A percentile compares a stretch with the other conserved stretches of the same genome.
phyloP scores from a whole-genome alignment of 2,329 filamentous ascomycete species.

The Ophiostoma ips region DNA sequence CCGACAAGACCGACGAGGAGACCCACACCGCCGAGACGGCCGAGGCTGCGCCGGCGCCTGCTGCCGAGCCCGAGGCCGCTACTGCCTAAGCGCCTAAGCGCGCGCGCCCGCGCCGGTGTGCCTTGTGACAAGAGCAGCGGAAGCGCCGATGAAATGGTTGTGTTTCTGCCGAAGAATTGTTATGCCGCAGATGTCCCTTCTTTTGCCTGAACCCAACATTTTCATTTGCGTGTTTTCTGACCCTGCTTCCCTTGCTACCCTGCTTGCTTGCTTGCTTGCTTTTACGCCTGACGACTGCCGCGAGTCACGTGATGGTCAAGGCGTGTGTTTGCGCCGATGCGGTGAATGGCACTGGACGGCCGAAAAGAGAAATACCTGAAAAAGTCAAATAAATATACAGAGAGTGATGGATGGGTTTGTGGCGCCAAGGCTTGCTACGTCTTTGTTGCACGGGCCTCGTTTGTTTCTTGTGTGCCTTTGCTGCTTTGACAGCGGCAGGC shows the following conservation, averaged over 20 bases:
- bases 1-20: slow-evolving; percentile 88
- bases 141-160: slow-evolving; percentile 5
- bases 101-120: no score
- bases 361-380: slow-evolving; percentile 4
- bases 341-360: not conserved
- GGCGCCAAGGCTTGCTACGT: no score
- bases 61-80: slow-evolving; percentile 15
- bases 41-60: slow-evolving; percentile 17
- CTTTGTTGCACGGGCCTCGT: no score
- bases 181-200: not conserved
- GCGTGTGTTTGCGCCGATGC: not conserved
- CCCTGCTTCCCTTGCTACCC: not conserved
- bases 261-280: not conserved
- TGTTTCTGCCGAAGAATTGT: slow-evolving; percentile 6
- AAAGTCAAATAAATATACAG: slow-evolving; percentile 7
- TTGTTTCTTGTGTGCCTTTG: no score
- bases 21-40: slow-evolving; percentile 29
- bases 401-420: no score
- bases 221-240: slow-evolving; percentile 3
- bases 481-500: no score
- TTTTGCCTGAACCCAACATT: not conserved
- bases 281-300: no score
- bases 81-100: slow-evolving; percentile 19
- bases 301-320: no score
- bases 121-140: slow-evolving; percentile 2